These are phyloP conservation scores for Amanita rimosa DNA, from an alignment of 768 basidiomycete genomes.

Conservation along the genomic window DNA sequence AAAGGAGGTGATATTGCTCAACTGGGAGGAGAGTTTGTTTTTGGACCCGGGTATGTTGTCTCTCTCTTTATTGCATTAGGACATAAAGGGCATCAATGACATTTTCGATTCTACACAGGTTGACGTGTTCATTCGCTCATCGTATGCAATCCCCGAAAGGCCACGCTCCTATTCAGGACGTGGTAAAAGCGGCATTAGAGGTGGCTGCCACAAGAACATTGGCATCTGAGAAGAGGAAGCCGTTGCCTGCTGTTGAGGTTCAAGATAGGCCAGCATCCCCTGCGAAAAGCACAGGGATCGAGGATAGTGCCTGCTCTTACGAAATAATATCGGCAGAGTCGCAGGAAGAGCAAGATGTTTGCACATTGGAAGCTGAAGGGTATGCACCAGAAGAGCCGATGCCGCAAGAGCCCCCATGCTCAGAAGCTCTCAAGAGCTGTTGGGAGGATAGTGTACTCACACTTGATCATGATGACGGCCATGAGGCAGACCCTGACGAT, in stretches of 20 bases:
- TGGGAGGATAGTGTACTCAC: slow-evolving; percentile 9
- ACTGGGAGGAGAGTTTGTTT: slow-evolving; percentile 81
- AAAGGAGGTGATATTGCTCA: slow-evolving; percentile 68
- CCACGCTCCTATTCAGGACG: slow-evolving; percentile 62
- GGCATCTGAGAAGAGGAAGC: background rate
- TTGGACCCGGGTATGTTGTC: slow-evolving; percentile 29
- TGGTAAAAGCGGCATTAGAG: slow-evolving; percentile 44
- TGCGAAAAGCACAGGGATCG: background rate
- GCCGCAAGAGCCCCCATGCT: slow-evolving; percentile 17
- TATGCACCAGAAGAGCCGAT: slow-evolving; percentile 21
- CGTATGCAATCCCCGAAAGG: slow-evolving; percentile 71
- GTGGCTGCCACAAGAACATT: background rate
- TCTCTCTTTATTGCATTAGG: background rate
- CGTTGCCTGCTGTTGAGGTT: background rate
- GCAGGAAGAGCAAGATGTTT: background rate
- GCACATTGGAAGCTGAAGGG: slow-evolving; percentile 6
- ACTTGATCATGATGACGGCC: background rate
- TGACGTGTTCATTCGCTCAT: slow-evolving; percentile 66
- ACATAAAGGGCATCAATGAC: background rate
- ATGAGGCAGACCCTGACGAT: background rate
- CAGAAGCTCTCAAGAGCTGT: slow-evolving; percentile 19
- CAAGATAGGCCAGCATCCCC: background rate
- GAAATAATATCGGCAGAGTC: background rate
- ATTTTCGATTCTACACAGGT: slow-evolving; percentile 21
- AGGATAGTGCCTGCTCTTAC: slow-evolving; percentile 5